phyloP scores from a whole-genome alignment of 371 early-diverging fungal genomes.

The Syncephalis plumigaleata region DNA sequence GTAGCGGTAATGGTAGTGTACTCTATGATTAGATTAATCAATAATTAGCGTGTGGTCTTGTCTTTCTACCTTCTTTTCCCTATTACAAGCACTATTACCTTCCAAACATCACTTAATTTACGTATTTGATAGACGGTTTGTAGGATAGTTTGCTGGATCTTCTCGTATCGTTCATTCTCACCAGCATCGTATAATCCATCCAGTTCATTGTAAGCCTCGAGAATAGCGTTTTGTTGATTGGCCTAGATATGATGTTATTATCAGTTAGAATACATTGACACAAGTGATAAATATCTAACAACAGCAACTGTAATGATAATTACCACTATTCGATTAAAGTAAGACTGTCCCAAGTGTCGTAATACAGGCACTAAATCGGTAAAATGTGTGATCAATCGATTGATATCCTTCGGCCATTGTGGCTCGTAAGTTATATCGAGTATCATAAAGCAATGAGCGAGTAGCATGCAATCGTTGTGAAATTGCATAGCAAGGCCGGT shows the following conservation, averaged over 20 bases:
- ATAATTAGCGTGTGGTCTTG: too few relatives aligned
- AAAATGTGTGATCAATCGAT: constrained; percentile 7
- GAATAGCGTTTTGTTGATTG: background rate
- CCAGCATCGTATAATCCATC: background rate
- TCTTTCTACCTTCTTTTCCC: too few relatives aligned
- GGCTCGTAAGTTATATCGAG: constrained; percentile 4
- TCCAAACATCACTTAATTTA: background rate
- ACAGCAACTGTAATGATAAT: constrained; percentile 1
- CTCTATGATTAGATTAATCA: constrained; percentile 11
- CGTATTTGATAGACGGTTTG: background rate
- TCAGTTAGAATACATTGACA: background rate
- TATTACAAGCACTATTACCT: too few relatives aligned
- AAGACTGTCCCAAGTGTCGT: constrained; percentile 13
- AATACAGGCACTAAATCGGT: constrained; percentile 14
- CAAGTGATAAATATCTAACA: background rate
- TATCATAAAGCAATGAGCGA: constrained; percentile 20
- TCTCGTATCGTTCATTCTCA: background rate
- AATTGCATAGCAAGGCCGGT: constrained; percentile 42
- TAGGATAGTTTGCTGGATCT: background rate
- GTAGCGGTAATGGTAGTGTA: constrained; percentile 15
- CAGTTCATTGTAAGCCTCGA: background rate
- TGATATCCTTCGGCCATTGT: background rate
- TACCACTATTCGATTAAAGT: constrained; percentile 21
- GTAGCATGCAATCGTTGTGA: constrained; percentile 51
- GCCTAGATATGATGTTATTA: background rate